These are phyloP conservation scores for Flaveria brownii DNA, from an alignment of 129 eudicot genomes.

Conservation along the genomic window DNA sequence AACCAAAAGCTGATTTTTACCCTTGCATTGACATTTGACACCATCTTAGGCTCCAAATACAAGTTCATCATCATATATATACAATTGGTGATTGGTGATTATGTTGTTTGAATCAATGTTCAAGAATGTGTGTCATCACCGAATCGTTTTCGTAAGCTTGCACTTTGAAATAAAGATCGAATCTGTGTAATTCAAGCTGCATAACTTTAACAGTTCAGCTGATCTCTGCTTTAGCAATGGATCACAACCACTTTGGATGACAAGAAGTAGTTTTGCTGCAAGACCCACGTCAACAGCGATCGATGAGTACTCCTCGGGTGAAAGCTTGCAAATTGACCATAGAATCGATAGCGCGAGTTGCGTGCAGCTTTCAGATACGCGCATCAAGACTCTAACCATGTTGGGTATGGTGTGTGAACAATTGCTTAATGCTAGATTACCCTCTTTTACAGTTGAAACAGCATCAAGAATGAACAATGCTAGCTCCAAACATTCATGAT, in stretches of 20 bases:
- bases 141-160: constrained; percentile 21
- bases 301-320: constrained; percentile 23
- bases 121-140: neutral
- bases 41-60: constrained; percentile 10
- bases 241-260: constrained; percentile 27
- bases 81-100: neutral
- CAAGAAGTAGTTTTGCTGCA: constrained; percentile 25
- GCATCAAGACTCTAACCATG: constrained; percentile 21
- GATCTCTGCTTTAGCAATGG: constrained; percentile 17
- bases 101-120: neutral
- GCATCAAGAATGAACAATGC: constrained; percentile 10
- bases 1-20: constrained; percentile 29
- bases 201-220: constrained; percentile 26
- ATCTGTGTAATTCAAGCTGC: constrained; percentile 26
- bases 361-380: constrained; percentile 23
- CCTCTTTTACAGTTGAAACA: constrained; percentile 4
- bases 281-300: constrained; percentile 25
- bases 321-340: constrained; percentile 25
- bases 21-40: constrained; percentile 16
- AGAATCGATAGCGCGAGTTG: constrained; percentile 16
- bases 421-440: constrained; percentile 14
- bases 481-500: constrained; percentile 23
- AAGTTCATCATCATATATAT: neutral
- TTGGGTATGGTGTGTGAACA: constrained; percentile 21
- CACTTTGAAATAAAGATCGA: constrained; percentile 23